Evolutionary conservation across 306 rosid species (phyloP), one percentile per base, ranked within the genome.

Genomic region (Luffa aegyptiaca): DNA sequence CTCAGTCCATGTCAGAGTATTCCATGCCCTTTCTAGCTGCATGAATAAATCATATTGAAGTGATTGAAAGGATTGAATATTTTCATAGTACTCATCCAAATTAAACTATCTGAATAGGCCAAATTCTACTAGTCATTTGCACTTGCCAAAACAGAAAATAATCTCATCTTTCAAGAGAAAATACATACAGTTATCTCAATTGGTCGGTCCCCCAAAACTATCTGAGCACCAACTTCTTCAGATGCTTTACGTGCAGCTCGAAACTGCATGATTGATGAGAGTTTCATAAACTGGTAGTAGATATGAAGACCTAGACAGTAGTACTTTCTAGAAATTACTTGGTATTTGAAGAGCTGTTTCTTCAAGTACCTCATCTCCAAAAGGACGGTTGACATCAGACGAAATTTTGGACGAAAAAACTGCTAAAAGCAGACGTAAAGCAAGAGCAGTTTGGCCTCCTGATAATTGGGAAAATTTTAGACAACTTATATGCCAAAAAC

Each of bases 11-110:
- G 77, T 88, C 89, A 93, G 82, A 82, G 96, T 88, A 66, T 87
- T 82, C 97, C 99, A 95, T 63, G 94, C 97, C 84, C 97, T 88
- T 87, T 90, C 96, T 79, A 95, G 99, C 97, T 95, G 86, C 88
- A 84, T 76, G 61, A 79, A 59, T 48, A 55, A 48, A 10, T 20
- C n/a, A 61, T 49, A 44, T 48, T 20, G 48, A 11, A 62, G 20
- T 0, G 56, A 52, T 3, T 11, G 66, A 71, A 18, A 72, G 75
- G 77, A 75, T 68, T 76, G 57, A 75, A 5, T 9, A 3, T 11
- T 12, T 9, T 59, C 35, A 59, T 0, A 59, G 35, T 21, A n/a
- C 12, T 59, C 66, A 44, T 59, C 35, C 36, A 59, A 10, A 21
- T 59, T 18, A 18, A 18, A 39, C 16, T 53, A 53, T 69, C 75